Evolutionary conservation across 306 rosid species (phyloP).

Genomic region (Acmispon strigosus): DNA sequence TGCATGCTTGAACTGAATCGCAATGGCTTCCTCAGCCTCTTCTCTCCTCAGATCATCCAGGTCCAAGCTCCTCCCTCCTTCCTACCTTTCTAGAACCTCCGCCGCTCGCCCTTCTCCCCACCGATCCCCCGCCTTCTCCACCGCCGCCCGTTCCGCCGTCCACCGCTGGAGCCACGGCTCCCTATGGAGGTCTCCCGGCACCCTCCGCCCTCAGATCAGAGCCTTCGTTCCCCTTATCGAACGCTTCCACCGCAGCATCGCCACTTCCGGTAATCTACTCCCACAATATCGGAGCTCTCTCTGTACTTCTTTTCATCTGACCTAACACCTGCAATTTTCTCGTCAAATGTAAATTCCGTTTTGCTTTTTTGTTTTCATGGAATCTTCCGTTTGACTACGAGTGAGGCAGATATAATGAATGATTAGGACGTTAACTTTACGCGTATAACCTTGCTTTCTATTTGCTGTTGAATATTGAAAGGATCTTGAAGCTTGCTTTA

Average conservation of each 20-base stretch:
- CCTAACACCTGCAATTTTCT: background rate
- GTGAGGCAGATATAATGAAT: background rate
- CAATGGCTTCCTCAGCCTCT: conserved; percentile 45
- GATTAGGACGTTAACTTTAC: background rate
- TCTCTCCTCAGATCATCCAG: conserved; percentile 69
- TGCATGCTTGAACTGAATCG: conserved; percentile 43
- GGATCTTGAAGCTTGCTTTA: background rate
- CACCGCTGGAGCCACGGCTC: conserved; percentile 77
- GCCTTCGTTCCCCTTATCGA: conserved; percentile 65
- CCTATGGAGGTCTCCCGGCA: conserved; percentile 54
- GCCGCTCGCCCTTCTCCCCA: background rate
- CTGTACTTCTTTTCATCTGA: background rate
- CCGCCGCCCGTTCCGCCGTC: conserved; percentile 29
- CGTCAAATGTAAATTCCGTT: background rate
- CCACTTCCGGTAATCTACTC: conserved; percentile 61
- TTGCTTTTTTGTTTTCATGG: background rate
- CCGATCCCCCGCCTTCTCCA: conserved; percentile 41
- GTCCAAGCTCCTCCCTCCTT: conserved; percentile 28
- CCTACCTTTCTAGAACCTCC: conserved; percentile 45
- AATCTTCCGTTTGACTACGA: background rate
- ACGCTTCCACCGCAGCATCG: conserved; percentile 66
- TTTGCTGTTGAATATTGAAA: background rate
- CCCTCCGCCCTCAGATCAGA: conserved; percentile 83
- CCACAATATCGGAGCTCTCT: conserved; percentile 8
- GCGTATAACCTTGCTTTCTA: background rate